Evolutionary conservation across 176 grass and related monocot genomes (phyloP), one percentile per base, ranked within the genome.

Genomic region (Leersia perrieri): DNA sequence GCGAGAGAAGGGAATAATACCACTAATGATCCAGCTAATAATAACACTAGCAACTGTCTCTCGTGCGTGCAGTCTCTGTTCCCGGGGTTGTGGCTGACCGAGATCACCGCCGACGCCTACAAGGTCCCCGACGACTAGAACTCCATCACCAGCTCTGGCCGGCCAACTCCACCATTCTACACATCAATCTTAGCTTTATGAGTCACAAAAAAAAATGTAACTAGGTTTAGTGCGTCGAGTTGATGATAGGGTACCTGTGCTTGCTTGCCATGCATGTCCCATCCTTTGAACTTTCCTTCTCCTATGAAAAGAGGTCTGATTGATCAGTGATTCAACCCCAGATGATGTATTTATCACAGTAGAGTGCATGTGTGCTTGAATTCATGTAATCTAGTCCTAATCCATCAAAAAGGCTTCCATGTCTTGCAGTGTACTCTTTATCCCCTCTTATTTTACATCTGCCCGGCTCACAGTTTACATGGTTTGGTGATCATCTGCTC

Each of bases 21-120:
- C 18, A 66, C 41, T 60, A 29, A 45, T 9, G 61, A 49, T 84
- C 80, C 88, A 70, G 75, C 80, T 79, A 87, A 80, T 61, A 5
- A 25, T 86, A 78, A 76, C 63, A 80, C 74, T 71, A 60, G 18
- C 71, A 5, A 28, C 85, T 79, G 75, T 83, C 87, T 72, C 47
- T n/a, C n/a, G n/a, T n/a, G n/a, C n/a, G 77, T 82, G 90, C 90
- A 92, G 90, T 77, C 80, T 63, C 80, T 92, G 53, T 89, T 89
- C 78, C 90, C 90, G 2, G 90, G 90, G 63, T 44, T 86, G 13
- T 92, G 90, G 90, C 90, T 92, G 23, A 86, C 90, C 32, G 90
- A 89, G 86, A 83, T 92, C 86, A 92, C 86, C 83, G 83, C 82
- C 70, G 90, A 86, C 75, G 87, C 70, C 25, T 92, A 92, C 87